Base-by-base conservation (phyloP, 2,329 filamentous ascomycete species). In the Hypomyces rosellus region DNA sequence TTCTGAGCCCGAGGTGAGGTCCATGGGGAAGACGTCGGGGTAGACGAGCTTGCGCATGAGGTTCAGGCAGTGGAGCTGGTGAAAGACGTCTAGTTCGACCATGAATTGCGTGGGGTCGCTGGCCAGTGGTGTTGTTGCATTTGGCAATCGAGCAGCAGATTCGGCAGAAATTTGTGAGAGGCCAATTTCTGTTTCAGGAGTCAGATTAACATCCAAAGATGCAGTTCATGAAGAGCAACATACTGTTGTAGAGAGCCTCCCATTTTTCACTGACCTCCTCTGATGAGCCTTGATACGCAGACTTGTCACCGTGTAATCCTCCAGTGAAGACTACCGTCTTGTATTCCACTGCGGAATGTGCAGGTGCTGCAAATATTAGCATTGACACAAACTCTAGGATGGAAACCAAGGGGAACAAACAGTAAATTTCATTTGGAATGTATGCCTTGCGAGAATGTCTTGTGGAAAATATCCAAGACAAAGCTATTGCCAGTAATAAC, bases 131-230 rank as follows among this genome's bases (percentile, higher is more conserved):
- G 73, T 69, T 7, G 75, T 75, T 56, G 79, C 75, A 16, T 74
- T 65, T n/a, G 73, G 72, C 2, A 84, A 73, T 42, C 71, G 72
- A 38, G 72, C 63, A 41, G 81, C 73, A 57, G 81, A 76, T 15
- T 72, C 67, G 25, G 72, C 66, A 3, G 74, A 74, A 51, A 84
- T 76, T 71, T 80, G 79, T 55, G 78, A 77, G 58, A 82, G 78
- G 40, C 78, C 78, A 37, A 82, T 76, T 2, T 57, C 57, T 59
- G 25, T 16, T 11, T 54, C 34, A 52, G 38, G 13, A n/a, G 30
- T 16, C 25, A 30, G 25, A 30, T 30, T 6, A 30, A 30, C 2
- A 6, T 30, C 9, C 25, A 30, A 30, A 30, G 25, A n/a, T 7
- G 25, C 9, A 7, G 25, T 4, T 30, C 13, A 37, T 15, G 1